Conservation (phyloP, 495 filamentous ascomycete genomes). For the Cenococcum geophilum region DNA sequence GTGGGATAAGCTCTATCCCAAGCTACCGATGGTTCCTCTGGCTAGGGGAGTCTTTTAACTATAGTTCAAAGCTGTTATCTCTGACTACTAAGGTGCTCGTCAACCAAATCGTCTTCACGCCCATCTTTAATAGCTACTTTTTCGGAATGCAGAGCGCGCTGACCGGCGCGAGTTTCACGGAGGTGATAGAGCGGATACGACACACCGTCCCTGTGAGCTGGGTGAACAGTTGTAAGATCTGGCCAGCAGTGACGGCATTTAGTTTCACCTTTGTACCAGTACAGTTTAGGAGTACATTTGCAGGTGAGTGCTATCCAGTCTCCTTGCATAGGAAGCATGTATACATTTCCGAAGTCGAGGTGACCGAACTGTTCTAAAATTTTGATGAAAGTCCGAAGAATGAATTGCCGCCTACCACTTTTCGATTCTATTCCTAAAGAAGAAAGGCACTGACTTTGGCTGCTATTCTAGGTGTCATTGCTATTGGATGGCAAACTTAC, state of each 20-base stretch:
- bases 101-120: slow-evolving; percentile 78
- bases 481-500: slow-evolving; percentile 90
- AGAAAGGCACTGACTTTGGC: neutral
- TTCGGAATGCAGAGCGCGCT: slow-evolving; percentile 74
- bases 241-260: slow-evolving; percentile 84
- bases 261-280: slow-evolving; percentile 77
- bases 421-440: neutral
- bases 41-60: slow-evolving; percentile 76
- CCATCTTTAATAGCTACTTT: slow-evolving; percentile 86
- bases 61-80: slow-evolving; percentile 54
- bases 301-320: slow-evolving; percentile 40
- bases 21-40: slow-evolving; percentile 82
- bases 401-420: neutral
- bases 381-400: neutral
- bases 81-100: slow-evolving; percentile 54
- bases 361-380: neutral
- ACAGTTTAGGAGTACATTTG: slow-evolving; percentile 73
- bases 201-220: slow-evolving; percentile 71
- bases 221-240: slow-evolving; percentile 77
- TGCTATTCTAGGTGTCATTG: slow-evolving; percentile 46
- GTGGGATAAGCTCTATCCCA: slow-evolving; percentile 64
- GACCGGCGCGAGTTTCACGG: slow-evolving; percentile 51
- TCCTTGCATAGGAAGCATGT: neutral
- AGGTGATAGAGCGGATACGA: slow-evolving; percentile 63
- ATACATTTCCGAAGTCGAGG: too few relatives aligned